A percentile compares a stretch with the other conserved stretches of the same genome.
Conservation (phyloP, 2,329 filamentous ascomycete species). For the Sporothrix luriei region DNA sequence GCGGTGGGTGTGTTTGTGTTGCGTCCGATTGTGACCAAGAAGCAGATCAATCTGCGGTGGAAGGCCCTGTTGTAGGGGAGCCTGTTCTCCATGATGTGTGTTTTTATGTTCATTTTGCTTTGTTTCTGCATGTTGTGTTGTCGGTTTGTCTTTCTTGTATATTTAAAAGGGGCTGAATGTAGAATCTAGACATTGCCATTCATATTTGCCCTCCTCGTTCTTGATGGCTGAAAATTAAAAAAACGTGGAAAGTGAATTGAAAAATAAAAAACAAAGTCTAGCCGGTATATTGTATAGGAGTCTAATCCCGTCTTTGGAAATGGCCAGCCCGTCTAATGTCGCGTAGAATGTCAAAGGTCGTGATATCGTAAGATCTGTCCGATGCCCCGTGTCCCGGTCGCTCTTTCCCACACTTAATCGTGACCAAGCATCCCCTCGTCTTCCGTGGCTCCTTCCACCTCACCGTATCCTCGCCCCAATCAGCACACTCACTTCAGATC, state of each 20-base stretch:
- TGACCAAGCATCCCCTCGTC: neutral
- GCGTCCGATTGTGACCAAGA: constrained; percentile 76
- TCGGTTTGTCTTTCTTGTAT: neutral
- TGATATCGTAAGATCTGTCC: constrained; percentile 17
- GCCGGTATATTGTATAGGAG: neutral
- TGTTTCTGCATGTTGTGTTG: neutral
- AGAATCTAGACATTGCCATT: neutral
- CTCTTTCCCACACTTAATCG: neutral
- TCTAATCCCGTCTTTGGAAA: constrained; percentile 11
- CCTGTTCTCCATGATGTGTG: constrained; percentile 6
- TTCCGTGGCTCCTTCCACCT: neutral
- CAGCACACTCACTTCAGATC: neutral
- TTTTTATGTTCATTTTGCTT: neutral
- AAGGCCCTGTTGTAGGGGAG: constrained; percentile 42
- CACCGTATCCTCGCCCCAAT: neutral
- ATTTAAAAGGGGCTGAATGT: neutral
- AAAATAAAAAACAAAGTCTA: neutral
- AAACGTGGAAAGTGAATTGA: neutral
- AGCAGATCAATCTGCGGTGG: constrained; percentile 70
- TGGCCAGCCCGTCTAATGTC: neutral
- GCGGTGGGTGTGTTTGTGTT: constrained; percentile 74
- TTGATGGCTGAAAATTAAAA: neutral
- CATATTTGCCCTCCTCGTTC: neutral
- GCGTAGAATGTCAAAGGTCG: constrained; percentile 17
- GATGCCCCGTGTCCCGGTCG: neutral